These are phyloP conservation scores for Haberlea rhodopensis DNA, from an alignment of 257 asterid genomes.

Conservation along the genomic window DNA sequence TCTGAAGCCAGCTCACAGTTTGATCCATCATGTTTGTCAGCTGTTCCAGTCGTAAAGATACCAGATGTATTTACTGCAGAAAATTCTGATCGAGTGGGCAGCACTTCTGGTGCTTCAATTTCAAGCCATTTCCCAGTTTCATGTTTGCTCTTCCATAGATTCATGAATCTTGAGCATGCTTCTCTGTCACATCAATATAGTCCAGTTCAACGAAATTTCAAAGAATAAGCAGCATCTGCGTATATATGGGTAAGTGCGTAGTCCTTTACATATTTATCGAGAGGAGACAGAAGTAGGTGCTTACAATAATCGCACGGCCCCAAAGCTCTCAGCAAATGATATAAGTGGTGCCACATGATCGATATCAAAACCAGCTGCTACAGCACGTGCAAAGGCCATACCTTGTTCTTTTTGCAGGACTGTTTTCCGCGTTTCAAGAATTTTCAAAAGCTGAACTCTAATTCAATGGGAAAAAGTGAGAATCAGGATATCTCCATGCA, in stretches of 20 bases:
- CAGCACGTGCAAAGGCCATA: conserved; percentile 98
- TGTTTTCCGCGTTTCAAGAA: too few relatives aligned
- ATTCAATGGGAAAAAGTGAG: conserved; percentile 30
- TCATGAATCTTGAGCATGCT: too few relatives aligned
- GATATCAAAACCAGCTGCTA: conserved; percentile 88
- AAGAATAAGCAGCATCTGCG: conserved; percentile 8
- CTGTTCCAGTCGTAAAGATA: conserved; percentile 45
- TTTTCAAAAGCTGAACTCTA: too few relatives aligned
- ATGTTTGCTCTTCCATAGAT: too few relatives aligned
- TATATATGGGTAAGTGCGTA: not conserved
- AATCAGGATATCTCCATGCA: conserved; percentile 23
- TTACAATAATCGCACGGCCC: conserved; percentile 82
- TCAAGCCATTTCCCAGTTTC: too few relatives aligned
- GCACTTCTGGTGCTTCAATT: conserved; percentile 66
- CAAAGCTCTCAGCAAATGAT: conserved; percentile 84
- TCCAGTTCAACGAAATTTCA: conserved; percentile 9
- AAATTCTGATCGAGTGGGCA: conserved; percentile 49
- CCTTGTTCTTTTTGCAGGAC: too few relatives aligned
- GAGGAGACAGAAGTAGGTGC: conserved; percentile 24
- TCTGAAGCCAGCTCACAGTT: conserved; percentile 43
- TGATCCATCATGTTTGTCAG: too few relatives aligned
- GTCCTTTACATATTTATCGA: conserved; percentile 2
- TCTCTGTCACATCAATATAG: conserved; percentile 45
- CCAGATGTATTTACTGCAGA: conserved; percentile 60
- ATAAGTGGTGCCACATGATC: conserved; percentile 62